Evolutionary conservation across 2,329 filamentous ascomycete genomes (phyloP).

Genomic region (Tolypocladium nubicola): DNA sequence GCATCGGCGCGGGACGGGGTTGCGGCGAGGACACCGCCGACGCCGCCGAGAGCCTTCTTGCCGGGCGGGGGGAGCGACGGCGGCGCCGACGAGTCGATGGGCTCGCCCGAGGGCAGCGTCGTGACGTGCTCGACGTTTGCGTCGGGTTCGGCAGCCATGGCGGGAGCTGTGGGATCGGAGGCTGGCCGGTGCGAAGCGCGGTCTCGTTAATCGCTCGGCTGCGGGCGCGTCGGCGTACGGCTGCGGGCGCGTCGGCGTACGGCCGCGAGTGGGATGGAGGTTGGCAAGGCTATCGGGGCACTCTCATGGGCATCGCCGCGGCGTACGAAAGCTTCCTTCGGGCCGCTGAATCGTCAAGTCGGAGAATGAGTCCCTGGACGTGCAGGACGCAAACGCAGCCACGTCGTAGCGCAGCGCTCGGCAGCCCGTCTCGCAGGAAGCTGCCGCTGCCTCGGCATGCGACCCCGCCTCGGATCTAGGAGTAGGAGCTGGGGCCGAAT

Average conservation of each 20-base stretch:
- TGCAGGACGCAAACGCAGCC: not conserved
- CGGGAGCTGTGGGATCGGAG: not conserved
- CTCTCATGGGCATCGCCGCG: not conserved
- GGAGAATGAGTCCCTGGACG: not conserved
- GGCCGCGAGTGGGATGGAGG: not conserved
- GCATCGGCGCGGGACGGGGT: conserved; percentile 28
- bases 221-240: not conserved
- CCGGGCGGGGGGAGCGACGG: conserved; percentile 3
- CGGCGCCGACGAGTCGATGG: conserved; percentile 3
- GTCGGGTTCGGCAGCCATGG: conserved; percentile 3
- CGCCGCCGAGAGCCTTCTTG: conserved; percentile 6
- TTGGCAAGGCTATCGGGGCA: no score
- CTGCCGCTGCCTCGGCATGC: not conserved
- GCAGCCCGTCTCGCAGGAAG: not conserved
- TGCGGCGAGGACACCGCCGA: conserved; percentile 6
- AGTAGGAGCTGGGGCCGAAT: not conserved
- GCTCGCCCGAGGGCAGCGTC: conserved; percentile 7
- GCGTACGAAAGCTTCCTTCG: not conserved
- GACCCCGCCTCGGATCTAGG: not conserved
- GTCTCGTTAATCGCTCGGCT: not conserved
- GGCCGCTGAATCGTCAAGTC: not conserved
- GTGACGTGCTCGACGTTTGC: conserved; percentile 3
- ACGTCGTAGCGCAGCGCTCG: not conserved
- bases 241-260: not conserved
- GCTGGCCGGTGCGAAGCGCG: not conserved